These are phyloP conservation scores for Blastocystis sp. DNA, from an alignment of 352 stramenopile species.

Conservation along the genomic window DNA sequence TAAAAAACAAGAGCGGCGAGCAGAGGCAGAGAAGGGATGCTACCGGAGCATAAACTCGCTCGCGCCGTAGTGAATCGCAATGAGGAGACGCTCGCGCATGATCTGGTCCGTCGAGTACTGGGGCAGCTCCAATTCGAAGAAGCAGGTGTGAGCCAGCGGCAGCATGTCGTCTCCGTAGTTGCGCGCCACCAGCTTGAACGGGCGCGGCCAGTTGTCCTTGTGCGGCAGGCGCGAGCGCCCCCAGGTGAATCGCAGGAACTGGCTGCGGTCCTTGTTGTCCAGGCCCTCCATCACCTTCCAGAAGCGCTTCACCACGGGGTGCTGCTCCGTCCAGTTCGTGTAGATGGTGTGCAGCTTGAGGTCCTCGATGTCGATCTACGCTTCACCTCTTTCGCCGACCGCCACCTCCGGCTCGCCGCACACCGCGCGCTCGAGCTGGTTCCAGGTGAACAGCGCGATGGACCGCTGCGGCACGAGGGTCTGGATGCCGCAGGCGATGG, in stretches of 20 bases:
- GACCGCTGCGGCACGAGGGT: constrained; percentile 74
- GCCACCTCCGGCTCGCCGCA: constrained; percentile 74
- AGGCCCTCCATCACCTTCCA: constrained; percentile 73
- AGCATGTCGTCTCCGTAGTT: constrained; percentile 81
- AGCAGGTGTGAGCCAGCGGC: constrained; percentile 90
- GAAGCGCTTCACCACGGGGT: constrained; percentile 74
- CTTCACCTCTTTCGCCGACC: not conserved
- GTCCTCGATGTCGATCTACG: constrained; percentile 75
- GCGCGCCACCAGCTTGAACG: constrained; percentile 86
- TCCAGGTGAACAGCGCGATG: constrained; percentile 76
- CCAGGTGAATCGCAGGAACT: constrained; percentile 84
- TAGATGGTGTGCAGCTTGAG: constrained; percentile 77
- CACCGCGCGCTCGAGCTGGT: constrained; percentile 76
- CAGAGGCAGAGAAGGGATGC: not conserved
- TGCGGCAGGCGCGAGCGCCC: constrained; percentile 82
- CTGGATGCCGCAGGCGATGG: constrained; percentile 73
- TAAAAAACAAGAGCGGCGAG: too few relatives aligned
- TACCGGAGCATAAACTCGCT: constrained; percentile 74
- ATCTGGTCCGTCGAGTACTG: constrained; percentile 85
- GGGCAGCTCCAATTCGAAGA: constrained; percentile 89
- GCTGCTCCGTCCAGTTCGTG: constrained; percentile 72
- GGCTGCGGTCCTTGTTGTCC: constrained; percentile 73
- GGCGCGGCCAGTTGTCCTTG: constrained; percentile 75
- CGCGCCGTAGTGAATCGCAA: constrained; percentile 88
- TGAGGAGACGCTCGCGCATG: constrained; percentile 85